A percentile compares a stretch with the other conserved stretches of the same genome.
These are phyloP conservation scores for Calonectria pseudoturangicola DNA, from an alignment of 2,329 filamentous ascomycete species.

Conservation along the genomic window DNA sequence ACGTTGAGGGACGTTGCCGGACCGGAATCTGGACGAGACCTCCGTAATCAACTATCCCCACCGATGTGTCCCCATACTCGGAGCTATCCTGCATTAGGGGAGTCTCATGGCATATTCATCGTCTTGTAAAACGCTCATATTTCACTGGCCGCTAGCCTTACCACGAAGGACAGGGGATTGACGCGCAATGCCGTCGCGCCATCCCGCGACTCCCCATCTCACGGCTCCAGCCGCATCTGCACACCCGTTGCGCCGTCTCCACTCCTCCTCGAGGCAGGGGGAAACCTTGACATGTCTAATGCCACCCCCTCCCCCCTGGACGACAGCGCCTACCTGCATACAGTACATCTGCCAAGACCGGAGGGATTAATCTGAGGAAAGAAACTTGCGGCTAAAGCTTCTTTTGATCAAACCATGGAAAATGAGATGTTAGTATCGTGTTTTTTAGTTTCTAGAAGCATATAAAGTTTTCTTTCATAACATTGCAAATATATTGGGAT, in stretches of 20 bases:
- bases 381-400: not conserved
- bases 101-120: not conserved
- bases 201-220: not conserved
- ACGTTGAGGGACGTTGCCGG: not conserved
- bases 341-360: not conserved
- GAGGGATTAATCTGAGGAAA: not conserved
- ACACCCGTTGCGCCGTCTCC: not conserved
- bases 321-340: not conserved
- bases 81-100: slow-evolving; percentile 1
- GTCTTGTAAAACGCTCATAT: slow-evolving; percentile 7
- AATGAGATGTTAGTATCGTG: no score
- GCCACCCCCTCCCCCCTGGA: not conserved
- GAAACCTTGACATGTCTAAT: not conserved
- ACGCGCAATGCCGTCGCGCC: slow-evolving; percentile 4
- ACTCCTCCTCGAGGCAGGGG: slow-evolving; percentile 3
- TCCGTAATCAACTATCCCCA: not conserved
- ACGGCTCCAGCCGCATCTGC: not conserved
- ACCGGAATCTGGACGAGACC: not conserved
- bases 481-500: no score
- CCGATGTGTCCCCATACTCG: not conserved
- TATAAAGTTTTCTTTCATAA: no score
- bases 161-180: not conserved
- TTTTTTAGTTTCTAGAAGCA: no score
- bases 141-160: not conserved
- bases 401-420: not conserved